These are phyloP conservation scores for Fonsecaea monophora DNA, from an alignment of 2,329 filamentous ascomycete genomes.

Conservation along the genomic window DNA sequence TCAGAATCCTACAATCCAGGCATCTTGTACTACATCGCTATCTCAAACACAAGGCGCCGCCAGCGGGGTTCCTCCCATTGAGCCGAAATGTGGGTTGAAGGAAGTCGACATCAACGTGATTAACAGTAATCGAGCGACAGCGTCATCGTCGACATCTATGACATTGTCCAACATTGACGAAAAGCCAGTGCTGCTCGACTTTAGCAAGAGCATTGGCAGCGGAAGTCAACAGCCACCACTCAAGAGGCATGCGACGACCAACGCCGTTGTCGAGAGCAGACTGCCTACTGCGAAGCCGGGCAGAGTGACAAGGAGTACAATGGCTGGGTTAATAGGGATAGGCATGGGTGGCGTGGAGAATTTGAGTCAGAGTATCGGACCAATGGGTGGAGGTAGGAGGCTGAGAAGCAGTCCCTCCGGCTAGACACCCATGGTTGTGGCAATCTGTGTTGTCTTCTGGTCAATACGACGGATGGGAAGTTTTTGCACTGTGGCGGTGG, in stretches of 20 bases:
- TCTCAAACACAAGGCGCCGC: constrained; percentile 34
- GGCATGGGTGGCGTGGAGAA: constrained; percentile 29
- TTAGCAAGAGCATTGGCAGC: constrained; percentile 36
- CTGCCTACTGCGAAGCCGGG: constrained; percentile 26
- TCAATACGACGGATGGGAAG: neutral
- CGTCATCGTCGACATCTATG: constrained; percentile 8
- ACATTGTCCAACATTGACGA: constrained; percentile 31
- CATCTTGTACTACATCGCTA: constrained; percentile 42
- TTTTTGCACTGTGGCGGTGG: neutral
- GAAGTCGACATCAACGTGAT: constrained; percentile 60
- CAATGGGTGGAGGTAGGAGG: constrained; percentile 43
- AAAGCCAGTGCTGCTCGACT: constrained; percentile 39
- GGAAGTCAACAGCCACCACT: constrained; percentile 30
- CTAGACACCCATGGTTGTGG: neutral
- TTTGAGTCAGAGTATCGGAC: constrained; percentile 42
- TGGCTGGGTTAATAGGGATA: constrained; percentile 15
- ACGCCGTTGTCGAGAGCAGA: constrained; percentile 35
- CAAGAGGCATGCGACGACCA: constrained; percentile 37
- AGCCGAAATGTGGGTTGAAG: constrained; percentile 47
- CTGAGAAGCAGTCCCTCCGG: constrained; percentile 47
- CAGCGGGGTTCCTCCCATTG: constrained; percentile 3
- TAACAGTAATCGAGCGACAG: constrained; percentile 32
- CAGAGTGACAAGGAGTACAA: constrained; percentile 28
- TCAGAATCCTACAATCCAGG: constrained; percentile 47
- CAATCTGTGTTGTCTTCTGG: neutral